A percentile compares a stretch with the other conserved stretches of the same genome.
Conservation (phyloP, 306 rosid genomes). For the Medicago truncatula region MtrunA17r5.0-ANR NC_053047.1:35606001-35606500, state of each 20-base stretch:
- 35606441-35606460: slow-evolving; percentile 76
- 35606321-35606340: slow-evolving; percentile 37
- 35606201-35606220: slow-evolving; percentile 12
- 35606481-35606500: slow-evolving; percentile 87
- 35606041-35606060: slow-evolving; percentile 7
- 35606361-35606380: slow-evolving; percentile 81
- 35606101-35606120: not conserved
- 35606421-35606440: slow-evolving; percentile 80
- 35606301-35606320: slow-evolving; percentile 23
- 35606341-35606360: slow-evolving; percentile 68
- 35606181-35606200: slow-evolving; percentile 9
- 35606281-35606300: slow-evolving; percentile 40
- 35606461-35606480: slow-evolving; percentile 60
- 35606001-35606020: not conserved
- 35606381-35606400: slow-evolving; percentile 60
- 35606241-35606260: not conserved
- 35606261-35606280: not conserved
- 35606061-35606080: not conserved
- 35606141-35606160: not conserved
- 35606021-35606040: not conserved
- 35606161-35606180: slow-evolving; percentile 8
- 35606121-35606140: not conserved
- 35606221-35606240: slow-evolving; percentile 1
- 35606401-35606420: slow-evolving; percentile 80
- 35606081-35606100: not conserved